A percentile compares a stretch with the other conserved stretches of the same genome.
phyloP scores from a whole-genome alignment of 2,329 filamentous ascomycete genomes.

The Botryotinia calthae region DNA sequence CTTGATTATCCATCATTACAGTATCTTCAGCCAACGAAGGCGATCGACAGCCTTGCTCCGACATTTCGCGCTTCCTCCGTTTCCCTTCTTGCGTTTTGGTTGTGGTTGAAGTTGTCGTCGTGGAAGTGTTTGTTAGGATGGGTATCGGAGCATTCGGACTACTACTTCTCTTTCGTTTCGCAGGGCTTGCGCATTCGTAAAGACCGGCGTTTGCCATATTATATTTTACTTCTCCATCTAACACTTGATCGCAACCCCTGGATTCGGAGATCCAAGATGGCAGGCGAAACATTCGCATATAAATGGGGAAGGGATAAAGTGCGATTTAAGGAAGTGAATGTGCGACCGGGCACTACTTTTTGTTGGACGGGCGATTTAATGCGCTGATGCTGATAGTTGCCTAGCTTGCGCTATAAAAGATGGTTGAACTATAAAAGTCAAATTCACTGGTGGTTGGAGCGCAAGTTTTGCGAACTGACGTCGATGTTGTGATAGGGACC shows the following conservation, averaged over 20 bases:
- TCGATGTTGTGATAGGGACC: constrained; percentile 16
- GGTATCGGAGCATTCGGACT: constrained; percentile 23
- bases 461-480: constrained; percentile 17
- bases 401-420: not conserved
- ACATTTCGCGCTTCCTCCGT: constrained; percentile 37
- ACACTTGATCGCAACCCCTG: constrained; percentile 54
- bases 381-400: not conserved
- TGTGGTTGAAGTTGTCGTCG: not conserved
- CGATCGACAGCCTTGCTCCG: constrained; percentile 19
- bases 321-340: not conserved
- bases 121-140: constrained; percentile 14
- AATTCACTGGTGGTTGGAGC: constrained; percentile 11
- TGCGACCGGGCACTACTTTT: constrained; percentile 12
- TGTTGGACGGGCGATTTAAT: not conserved
- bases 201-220: constrained; percentile 39
- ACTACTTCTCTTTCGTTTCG: constrained; percentile 35
- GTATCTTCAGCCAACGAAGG: constrained; percentile 22
- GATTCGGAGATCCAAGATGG: constrained; percentile 53
- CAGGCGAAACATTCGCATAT: constrained; percentile 60
- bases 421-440: constrained; percentile 13
- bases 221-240: constrained; percentile 44
- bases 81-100: constrained; percentile 35
- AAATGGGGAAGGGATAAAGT: constrained; percentile 18
- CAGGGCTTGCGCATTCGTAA: constrained; percentile 27
- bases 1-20: constrained; percentile 23